Evolutionary conservation across 2,329 filamentous ascomycete species (phyloP), one percentile per base, ranked within the genome.

Genomic region (Aspergillus sp.): DNA sequence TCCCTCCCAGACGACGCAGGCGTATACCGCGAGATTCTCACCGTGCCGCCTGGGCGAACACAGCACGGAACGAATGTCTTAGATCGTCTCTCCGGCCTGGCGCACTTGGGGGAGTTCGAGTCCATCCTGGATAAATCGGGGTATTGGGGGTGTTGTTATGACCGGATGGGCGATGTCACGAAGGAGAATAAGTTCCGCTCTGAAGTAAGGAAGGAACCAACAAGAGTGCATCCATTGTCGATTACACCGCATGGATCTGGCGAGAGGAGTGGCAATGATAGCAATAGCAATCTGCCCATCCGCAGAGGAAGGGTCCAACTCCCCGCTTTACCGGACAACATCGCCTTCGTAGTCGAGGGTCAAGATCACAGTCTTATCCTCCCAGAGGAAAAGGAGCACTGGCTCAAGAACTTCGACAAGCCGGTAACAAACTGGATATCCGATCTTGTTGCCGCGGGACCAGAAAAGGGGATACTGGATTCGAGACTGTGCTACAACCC

Each of bases 91-190:
- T 33, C 42, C 11, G 61, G 63, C 5, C 50, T 61, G 22, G 56
- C 58, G 2, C 49, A 57, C 11, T 15, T 65, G 27, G 63, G 57
- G 1, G 4, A 33, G 0, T 51, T 37, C 27, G 40, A 51, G 5
- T 47, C 57, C 11, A 39, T 59, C 1, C 37, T 33, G 0, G 46
- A 63, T 24, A 61, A 63, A n/a, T 41, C 19, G 5, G 64, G 64
- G 3, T 66, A 64, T 40, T 66, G 62, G 64, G 64, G 64, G 0
- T 66, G 62, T 19, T 61, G 61, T 22, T 54, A 58, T 6, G 52
- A 63, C 40, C 54, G 59, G 8, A 63, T 62, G 45, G 17, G 13
- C 2, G 51, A 54, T 13, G 19, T 46, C 11, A 39, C 41, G 3
- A 46, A 24, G 30, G 56, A 58, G 30, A 50, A 49, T 8, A 45